Percentiles rank a stretch among this genome's conserved stretches.
These are phyloP conservation scores for Fusarium goolgardi DNA, from an alignment of 2,329 filamentous ascomycete genomes.

Conservation along the genomic window DNA sequence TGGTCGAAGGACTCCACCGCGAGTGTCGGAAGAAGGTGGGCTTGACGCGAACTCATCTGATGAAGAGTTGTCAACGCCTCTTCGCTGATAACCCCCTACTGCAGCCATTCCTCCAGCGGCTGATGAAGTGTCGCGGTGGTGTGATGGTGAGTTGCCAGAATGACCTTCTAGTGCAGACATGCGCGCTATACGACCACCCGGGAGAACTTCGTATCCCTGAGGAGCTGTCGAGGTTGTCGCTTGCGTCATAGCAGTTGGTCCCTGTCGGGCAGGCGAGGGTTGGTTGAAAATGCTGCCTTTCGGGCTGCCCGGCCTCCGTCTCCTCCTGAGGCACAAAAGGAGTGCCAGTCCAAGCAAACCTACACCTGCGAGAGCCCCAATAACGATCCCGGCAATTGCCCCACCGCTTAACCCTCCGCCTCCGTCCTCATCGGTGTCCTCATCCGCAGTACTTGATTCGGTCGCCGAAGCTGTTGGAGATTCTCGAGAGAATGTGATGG, in stretches of 20 bases:
- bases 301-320: constrained; percentile 69
- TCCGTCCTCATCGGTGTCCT: constrained; percentile 40
- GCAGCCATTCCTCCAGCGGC: constrained; percentile 55
- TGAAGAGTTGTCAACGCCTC: constrained; percentile 68
- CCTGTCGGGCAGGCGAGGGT: constrained; percentile 76
- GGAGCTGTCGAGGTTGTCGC: constrained; percentile 46
- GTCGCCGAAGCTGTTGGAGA: constrained; percentile 52
- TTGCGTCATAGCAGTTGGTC: constrained; percentile 57
- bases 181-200: constrained; percentile 89
- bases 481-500: constrained; percentile 68
- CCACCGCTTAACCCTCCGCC: constrained; percentile 75
- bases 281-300: constrained; percentile 87
- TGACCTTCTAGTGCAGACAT: constrained; percentile 94
- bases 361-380: constrained; percentile 80
- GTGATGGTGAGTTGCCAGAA: constrained; percentile 69
- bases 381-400: constrained; percentile 88
- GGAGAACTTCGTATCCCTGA: constrained; percentile 77
- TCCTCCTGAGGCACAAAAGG: constrained; percentile 71
- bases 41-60: constrained; percentile 79
- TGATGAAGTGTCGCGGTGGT: constrained; percentile 58
- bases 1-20: constrained; percentile 66
- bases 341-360: constrained; percentile 76
- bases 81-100: constrained; percentile 62
- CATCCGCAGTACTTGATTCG: constrained; percentile 30
- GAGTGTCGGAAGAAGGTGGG: constrained; percentile 71